Evolutionary conservation across 495 filamentous ascomycete genomes (phyloP).

Genomic region (Penicillium steckii): DNA sequence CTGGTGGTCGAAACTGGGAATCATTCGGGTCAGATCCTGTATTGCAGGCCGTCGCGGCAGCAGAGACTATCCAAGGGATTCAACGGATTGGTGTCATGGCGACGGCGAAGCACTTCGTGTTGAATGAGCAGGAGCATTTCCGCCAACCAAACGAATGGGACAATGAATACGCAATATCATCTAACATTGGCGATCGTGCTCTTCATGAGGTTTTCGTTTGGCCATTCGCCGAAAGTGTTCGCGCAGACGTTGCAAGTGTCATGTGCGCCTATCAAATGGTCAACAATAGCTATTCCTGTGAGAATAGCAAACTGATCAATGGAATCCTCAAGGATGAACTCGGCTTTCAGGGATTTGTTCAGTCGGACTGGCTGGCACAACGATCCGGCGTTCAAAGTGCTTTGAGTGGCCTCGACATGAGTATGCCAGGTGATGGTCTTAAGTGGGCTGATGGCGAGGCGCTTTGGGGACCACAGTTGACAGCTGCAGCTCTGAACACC

Average conservation of each 20-base stretch:
- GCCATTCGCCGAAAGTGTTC: conserved; percentile 86
- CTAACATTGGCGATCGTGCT: conserved; percentile 79
- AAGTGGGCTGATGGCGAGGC: conserved; percentile 73
- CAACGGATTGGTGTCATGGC: conserved; percentile 80
- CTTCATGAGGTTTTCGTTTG: conserved; percentile 85
- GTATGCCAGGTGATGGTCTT: conserved; percentile 90
- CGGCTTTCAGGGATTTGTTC: conserved; percentile 92
- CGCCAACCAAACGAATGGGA: conserved; percentile 75
- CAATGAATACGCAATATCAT: conserved; percentile 68
- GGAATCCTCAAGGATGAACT: conserved; percentile 93
- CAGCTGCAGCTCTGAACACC: conserved; percentile 74
- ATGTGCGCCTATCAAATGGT: conserved; percentile 92
- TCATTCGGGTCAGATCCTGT: conserved; percentile 79
- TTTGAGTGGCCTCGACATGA: conserved; percentile 87
- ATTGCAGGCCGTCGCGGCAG: conserved; percentile 64
- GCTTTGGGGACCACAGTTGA: conserved; percentile 79
- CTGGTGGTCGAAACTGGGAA: conserved; percentile 91
- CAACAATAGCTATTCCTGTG: conserved; percentile 88
- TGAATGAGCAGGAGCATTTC: conserved; percentile 89
- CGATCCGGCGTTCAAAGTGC: conserved; percentile 76
- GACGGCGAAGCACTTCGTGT: conserved; percentile 77
- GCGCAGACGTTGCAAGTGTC: conserved; percentile 80
- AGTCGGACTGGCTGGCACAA: conserved; percentile 92
- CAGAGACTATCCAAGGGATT: conserved; percentile 72
- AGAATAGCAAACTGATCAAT: conserved; percentile 89